Evolutionary conservation across 1,139 yeast species (phyloP).

Genomic region (Wickerhamomyces sp.): DNA sequence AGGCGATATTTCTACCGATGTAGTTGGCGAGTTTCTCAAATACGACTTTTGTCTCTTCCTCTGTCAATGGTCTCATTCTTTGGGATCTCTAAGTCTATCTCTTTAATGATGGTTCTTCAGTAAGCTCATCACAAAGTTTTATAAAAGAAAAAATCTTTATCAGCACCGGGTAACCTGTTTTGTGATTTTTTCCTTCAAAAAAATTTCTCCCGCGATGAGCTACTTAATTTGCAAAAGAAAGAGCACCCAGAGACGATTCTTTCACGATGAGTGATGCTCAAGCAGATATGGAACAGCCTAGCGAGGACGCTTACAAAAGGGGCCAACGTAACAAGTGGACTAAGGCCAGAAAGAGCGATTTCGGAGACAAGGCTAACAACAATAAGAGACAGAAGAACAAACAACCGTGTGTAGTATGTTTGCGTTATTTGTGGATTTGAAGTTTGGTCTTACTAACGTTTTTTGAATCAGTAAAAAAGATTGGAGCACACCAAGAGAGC

Average conservation of each 20-base stretch:
- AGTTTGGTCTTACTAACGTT: no score
- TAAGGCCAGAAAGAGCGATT: constrained; percentile 40
- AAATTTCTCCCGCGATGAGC: constrained; percentile 9
- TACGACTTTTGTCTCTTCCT: constrained; percentile 93
- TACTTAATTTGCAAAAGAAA: constrained; percentile 1
- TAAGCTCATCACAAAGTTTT: constrained; percentile 4
- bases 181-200: no score
- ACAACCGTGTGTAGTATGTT: constrained; percentile 49
- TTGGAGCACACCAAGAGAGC: constrained; percentile 10
- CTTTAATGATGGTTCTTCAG: background rate
- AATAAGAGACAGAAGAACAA: constrained; percentile 12
- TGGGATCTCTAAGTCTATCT: background rate
- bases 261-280: constrained; percentile 9
- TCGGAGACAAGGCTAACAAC: constrained; percentile 28
- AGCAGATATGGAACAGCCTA: constrained; percentile 23
- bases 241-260: background rate
- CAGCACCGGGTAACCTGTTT: background rate
- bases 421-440: no score
- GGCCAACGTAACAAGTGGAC: constrained; percentile 43
- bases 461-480: constrained; percentile 6
- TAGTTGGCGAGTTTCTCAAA: constrained; percentile 95
- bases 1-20: constrained; percentile 89
- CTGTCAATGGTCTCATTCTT: constrained; percentile 88
- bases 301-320: constrained; percentile 35
- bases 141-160: background rate